Evolutionary conservation across 345 rosid genomes (phyloP).

Genomic region (Nasturtium officinale): DNA sequence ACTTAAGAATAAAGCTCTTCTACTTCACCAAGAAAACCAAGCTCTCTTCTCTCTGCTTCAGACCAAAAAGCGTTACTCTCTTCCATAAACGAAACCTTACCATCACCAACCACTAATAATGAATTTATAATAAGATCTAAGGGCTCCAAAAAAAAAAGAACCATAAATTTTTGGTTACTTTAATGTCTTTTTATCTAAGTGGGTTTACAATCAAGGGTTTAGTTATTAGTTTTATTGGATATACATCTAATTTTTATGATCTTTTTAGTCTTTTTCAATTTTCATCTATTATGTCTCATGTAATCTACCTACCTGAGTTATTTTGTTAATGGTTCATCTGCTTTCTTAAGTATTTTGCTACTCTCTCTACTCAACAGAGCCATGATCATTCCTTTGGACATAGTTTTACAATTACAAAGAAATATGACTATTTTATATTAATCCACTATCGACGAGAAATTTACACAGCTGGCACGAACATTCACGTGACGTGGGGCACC

Average conservation of each 20-base stretch:
- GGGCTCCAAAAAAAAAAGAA: neutral
- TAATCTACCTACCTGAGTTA: constrained; percentile 9
- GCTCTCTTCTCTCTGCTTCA: constrained; percentile 58
- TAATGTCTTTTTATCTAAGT: constrained; percentile 14
- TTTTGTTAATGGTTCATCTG: constrained; percentile 28
- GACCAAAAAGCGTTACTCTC: constrained; percentile 24
- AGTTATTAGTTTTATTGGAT: constrained; percentile 34
- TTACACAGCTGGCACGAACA: constrained; percentile 35
- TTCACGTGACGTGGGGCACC: constrained; percentile 42
- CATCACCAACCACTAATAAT: constrained; percentile 21
- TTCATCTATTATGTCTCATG: constrained; percentile 6
- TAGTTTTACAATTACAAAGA: neutral
- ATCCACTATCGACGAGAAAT: neutral
- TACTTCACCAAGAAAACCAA: constrained; percentile 77
- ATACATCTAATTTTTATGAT: constrained; percentile 30
- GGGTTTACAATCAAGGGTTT: constrained; percentile 34
- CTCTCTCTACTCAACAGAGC: neutral
- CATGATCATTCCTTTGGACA: neutral
- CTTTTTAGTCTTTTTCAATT: neutral
- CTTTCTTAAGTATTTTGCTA: neutral
- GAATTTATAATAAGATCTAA: constrained; percentile 5
- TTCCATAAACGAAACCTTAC: constrained; percentile 33
- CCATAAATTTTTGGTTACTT: constrained; percentile 1
- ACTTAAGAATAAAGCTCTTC: constrained; percentile 62
- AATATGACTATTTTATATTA: neutral